A percentile compares a stretch with the other conserved stretches of the same genome.
Conservation (phyloP, 2,329 filamentous ascomycete species). For the Ophiostoma novo-ulmi region DNA sequence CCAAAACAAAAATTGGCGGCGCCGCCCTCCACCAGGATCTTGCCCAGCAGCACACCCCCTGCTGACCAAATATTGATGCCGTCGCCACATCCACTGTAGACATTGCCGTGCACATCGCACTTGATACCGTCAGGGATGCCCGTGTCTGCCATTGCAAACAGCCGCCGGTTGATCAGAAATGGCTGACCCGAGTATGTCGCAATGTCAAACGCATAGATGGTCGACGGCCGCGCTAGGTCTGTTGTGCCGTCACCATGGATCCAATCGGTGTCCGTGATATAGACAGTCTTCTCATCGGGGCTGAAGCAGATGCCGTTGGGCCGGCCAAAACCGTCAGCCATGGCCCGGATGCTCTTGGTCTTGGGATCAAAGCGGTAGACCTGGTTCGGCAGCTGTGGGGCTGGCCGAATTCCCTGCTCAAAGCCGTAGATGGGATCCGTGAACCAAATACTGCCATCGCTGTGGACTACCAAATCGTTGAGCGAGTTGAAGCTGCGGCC, state of each 20-base stretch:
- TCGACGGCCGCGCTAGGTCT: slow-evolving; percentile 31
- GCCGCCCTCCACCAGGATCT: slow-evolving; percentile 38
- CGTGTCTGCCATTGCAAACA: slow-evolving; percentile 47
- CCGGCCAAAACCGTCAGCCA: slow-evolving; percentile 44
- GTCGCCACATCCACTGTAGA: slow-evolving; percentile 45
- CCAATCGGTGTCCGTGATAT: slow-evolving; percentile 41
- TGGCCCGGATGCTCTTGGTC: slow-evolving; percentile 40
- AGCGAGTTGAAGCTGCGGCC: slow-evolving; percentile 45
- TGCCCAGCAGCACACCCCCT: slow-evolving; percentile 42
- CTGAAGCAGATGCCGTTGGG: slow-evolving; percentile 42
- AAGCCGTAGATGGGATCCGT: slow-evolving; percentile 44
- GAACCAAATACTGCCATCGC: slow-evolving; percentile 44
- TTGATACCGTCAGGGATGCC: slow-evolving; percentile 44
- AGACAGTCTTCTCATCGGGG: slow-evolving; percentile 38
- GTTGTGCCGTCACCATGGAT: slow-evolving; percentile 32
- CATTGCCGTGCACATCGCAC: slow-evolving; percentile 41
- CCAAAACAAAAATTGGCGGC: slow-evolving; percentile 46
- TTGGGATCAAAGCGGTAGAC: slow-evolving; percentile 44
- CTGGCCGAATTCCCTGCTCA: slow-evolving; percentile 41
- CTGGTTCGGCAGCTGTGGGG: slow-evolving; percentile 42
- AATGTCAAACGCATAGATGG: slow-evolving; percentile 44
- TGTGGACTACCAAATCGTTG: slow-evolving; percentile 39
- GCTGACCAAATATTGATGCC: slow-evolving; percentile 46
- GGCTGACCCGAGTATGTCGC: slow-evolving; percentile 34
- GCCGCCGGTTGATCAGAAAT: slow-evolving; percentile 45